Conservation (phyloP, 768 basidiomycete genomes). For the Agaricus blazei region DNA sequence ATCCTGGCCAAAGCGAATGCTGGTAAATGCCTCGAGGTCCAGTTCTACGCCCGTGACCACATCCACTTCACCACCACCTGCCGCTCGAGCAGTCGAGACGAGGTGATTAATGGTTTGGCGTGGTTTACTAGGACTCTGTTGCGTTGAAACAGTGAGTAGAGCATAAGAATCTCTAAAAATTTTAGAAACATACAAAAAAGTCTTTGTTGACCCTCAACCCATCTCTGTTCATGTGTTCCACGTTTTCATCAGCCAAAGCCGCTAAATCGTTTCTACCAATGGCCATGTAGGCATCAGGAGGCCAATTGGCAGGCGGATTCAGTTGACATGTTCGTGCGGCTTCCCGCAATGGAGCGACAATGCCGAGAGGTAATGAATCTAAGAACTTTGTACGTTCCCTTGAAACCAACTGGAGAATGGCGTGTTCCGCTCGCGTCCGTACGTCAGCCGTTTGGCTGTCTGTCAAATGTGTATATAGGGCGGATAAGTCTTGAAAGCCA, state of each 20-base stretch:
- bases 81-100: constrained; percentile 42
- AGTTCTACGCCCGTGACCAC: constrained; percentile 68
- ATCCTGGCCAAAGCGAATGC: constrained; percentile 88
- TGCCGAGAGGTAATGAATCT: constrained; percentile 57
- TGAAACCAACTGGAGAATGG: constrained; percentile 51
- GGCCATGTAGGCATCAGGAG: constrained; percentile 57
- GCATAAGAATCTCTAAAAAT: background rate
- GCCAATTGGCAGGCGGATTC: constrained; percentile 72
- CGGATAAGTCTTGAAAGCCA: constrained; percentile 47
- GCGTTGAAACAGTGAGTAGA: constrained; percentile 7
- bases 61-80: constrained; percentile 51
- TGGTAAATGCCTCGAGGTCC: constrained; percentile 66
- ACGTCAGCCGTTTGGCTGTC: constrained; percentile 45
- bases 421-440: constrained; percentile 64
- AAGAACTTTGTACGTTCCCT: constrained; percentile 44
- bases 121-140: constrained; percentile 45
- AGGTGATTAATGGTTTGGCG: constrained; percentile 50
- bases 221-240: constrained; percentile 40
- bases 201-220: constrained; percentile 57
- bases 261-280: constrained; percentile 76
- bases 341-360: constrained; percentile 78
- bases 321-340: constrained; percentile 81
- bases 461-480: constrained; percentile 54
- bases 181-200: constrained; percentile 40
- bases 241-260: constrained; percentile 45